Evolutionary conservation across 805 yeast species (phyloP).

Genomic region (Suhomyces sp.): DNA sequence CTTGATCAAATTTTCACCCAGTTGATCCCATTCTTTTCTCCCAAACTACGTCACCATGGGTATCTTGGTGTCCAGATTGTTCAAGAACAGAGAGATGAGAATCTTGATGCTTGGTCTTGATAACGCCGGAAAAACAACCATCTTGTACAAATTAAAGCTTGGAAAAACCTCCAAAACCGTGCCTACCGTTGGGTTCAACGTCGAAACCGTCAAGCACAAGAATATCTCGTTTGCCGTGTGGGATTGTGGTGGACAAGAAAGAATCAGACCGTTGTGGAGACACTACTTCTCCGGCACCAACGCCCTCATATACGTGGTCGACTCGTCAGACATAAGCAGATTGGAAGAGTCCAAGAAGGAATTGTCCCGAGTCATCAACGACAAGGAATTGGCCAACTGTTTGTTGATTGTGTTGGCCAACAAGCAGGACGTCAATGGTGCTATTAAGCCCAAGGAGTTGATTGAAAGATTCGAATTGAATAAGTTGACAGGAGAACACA

Average conservation of each 20-base stretch:
- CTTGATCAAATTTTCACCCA: too few species aligned
- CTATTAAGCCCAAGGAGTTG: constrained; percentile 76
- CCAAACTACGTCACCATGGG: constrained; percentile 5
- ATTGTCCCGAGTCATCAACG: constrained; percentile 72
- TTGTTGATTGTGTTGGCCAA: constrained; percentile 83
- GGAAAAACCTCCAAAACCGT: constrained; percentile 76
- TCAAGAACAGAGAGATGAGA: constrained; percentile 91
- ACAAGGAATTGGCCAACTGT: constrained; percentile 80
- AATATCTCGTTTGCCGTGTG: constrained; percentile 84
- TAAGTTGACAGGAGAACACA: constrained; percentile 57
- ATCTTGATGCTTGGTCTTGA: constrained; percentile 91
- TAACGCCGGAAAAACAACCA: constrained; percentile 92
- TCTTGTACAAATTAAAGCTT: constrained; percentile 76
- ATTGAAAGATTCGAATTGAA: constrained; percentile 69
- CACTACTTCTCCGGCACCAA: constrained; percentile 93
- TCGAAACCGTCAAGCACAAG: constrained; percentile 79
- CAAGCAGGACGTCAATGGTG: constrained; percentile 74
- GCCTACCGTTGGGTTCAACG: constrained; percentile 93
- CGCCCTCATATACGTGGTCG: constrained; percentile 88
- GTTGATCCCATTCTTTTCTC: too few species aligned
- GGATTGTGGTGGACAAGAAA: constrained; percentile 96
- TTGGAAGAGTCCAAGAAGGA: constrained; percentile 77
- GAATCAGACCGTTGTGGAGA: constrained; percentile 91
- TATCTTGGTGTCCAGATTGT: constrained; percentile 32
- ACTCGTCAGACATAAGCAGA: constrained; percentile 70